Base-by-base conservation (phyloP, 2,329 filamentous ascomycete species). In the Pseudogymnoascus verrucosus region DNA sequence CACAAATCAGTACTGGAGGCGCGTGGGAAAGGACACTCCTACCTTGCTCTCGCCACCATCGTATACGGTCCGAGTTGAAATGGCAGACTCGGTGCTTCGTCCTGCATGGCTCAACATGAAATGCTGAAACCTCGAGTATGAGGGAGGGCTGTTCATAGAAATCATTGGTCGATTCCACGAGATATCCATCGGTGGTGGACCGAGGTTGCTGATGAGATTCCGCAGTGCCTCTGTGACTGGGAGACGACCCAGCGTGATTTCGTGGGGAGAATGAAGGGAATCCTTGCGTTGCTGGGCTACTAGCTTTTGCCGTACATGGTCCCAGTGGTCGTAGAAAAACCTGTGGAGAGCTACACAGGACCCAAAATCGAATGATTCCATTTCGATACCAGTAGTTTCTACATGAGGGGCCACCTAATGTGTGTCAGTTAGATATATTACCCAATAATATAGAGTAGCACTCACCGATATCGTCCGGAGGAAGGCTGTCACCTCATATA, bases 71-170 rank as follows among this genome's bases (percentile, higher is more conserved):
- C 86, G 80, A 23, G 84, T 83, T 2, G 85, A 86, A 21, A 87
- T 74, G 64, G 87, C 84, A 2, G 85, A 87, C 68, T 89, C 87
- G 0, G 82, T 84, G 67, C 83, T 84, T 39, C 84, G 80, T 67
- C 87, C 86, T 1, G 86, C 86, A 71, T 89, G 88, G 16, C 83
- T 82, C 54, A 89, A 79, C 87, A 89, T 89, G 69, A 89, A 89
- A 67, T 89, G 84, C 67, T 89, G 87, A 67, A 89, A 89, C 23
- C 85, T 79, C 1, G 86, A 88, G 71, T 89, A 89, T 5, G 83
- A 77, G 0, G 84, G 83, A 4, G 86, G 86, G 16, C 76, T 83
- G 67, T 89, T 89, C 26, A 80, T 73, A 1, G 84, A 83, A n/a
- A 89, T 84, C 60, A 83, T 81, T 8, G 87, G 87, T 60, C 86